These are phyloP conservation scores for Parathielavia appendiculata DNA, from an alignment of 495 filamentous ascomycete species.

Conservation along the genomic window DNA sequence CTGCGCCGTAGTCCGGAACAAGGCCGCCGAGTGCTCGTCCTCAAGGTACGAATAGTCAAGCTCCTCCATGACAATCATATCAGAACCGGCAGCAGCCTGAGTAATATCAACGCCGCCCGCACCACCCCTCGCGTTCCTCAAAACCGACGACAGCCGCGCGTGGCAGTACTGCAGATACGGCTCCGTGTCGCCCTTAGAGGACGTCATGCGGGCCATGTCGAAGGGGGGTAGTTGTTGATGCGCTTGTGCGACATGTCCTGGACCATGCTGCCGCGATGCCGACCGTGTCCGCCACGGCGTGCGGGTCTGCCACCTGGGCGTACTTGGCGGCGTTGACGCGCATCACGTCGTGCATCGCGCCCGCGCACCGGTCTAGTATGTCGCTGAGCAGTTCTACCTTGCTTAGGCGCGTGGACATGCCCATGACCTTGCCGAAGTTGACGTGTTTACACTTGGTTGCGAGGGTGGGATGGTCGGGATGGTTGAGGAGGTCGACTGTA, in stretches of 20 bases:
- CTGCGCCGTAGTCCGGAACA: conserved; percentile 55
- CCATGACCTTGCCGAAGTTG: conserved; percentile 58
- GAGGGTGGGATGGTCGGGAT: conserved; percentile 53
- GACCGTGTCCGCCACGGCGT: conserved; percentile 51
- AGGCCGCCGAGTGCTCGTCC: conserved; percentile 46
- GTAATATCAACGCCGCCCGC: not conserved
- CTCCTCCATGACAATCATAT: no score
- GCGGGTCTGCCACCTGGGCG: conserved; percentile 52
- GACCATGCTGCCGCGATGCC: conserved; percentile 58
- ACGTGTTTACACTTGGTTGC: conserved; percentile 52
- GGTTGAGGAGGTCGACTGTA: conserved; percentile 54
- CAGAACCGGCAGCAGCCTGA: conserved; percentile 30
- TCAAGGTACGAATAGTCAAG: not conserved
- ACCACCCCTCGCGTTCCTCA: conserved; percentile 45
- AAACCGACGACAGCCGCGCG: conserved; percentile 57
- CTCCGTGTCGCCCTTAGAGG: conserved; percentile 66
- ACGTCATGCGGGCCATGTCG: conserved; percentile 59
- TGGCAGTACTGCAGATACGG: conserved; percentile 66
- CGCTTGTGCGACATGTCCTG: conserved; percentile 64
- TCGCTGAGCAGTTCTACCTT: conserved; percentile 52
- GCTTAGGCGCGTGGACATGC: conserved; percentile 58
- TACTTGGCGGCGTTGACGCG: conserved; percentile 56
- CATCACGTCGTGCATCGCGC: conserved; percentile 62
- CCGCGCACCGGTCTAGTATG: conserved; percentile 53
- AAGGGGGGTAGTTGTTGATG: conserved; percentile 57